Base-by-base conservation (phyloP, 192 early-diverging fungal genomes). In the Coemansia sp. region DNA sequence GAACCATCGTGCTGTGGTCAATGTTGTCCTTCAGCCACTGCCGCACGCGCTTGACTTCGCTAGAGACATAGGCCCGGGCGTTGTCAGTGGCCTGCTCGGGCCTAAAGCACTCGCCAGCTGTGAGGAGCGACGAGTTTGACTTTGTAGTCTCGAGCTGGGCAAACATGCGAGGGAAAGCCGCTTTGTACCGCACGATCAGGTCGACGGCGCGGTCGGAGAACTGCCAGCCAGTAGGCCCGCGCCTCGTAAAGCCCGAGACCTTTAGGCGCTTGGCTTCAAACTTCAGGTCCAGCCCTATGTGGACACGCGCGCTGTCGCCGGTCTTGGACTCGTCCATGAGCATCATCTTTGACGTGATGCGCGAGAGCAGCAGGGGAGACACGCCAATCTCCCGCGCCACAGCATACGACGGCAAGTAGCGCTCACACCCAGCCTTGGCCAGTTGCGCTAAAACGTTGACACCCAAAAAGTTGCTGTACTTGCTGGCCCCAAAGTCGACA, bases 271-370 rank as follows among this genome's bases (percentile, higher is more conserved):
- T 90, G 8, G 83, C 85, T 52, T 97, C 95, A 69, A 95, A 97
- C 67, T 98, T 97, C 53, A 99, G 84, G 64, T 90, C 90, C 34
- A 99, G 83, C 2, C 97, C 97, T 28, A 97, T 67, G 56, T 94
- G 92, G 28, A 87, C 41, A 9, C 73, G 76, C 11, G 83, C 72
- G 20, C 88, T 83, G 33, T 89, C 86, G 3, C 81, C 74, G 12
- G 67, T 65, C 55, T 85, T 85, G 59, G 79, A 73, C 23, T 83
- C 79, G n/a, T 95, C 88, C 42, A 47, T 6, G 12, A 72, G 25
- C 20, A 66, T 80, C 47, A 97, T 84, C 18, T 87, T 87, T 1
- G 95, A 93, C 0, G 95, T 93, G 36, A 99, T 75, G 61, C 92
- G 93, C 59, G 93, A 93, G 18, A 97, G 84, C 11, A 88, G 77